Percentiles rank a stretch among this genome's conserved stretches.
Evolutionary conservation across 2,329 filamentous ascomycete species (phyloP).

Genomic region (Trichoderma lentiforme): DNA sequence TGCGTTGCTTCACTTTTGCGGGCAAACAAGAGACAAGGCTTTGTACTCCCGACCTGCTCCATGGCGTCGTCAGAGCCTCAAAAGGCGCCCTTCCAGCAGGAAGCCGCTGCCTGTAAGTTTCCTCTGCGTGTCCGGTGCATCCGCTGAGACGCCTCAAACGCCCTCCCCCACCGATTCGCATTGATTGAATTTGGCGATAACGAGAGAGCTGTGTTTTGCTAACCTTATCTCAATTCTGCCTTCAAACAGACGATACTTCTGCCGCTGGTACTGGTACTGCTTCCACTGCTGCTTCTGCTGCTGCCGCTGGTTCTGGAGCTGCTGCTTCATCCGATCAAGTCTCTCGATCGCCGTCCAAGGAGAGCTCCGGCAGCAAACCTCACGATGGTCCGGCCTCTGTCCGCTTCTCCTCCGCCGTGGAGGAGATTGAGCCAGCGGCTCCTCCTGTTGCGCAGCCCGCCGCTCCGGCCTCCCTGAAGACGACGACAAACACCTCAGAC

Average conservation of each 20-base stretch:
- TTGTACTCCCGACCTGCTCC: not conserved
- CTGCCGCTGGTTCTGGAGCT: not conserved
- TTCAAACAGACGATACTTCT: not conserved
- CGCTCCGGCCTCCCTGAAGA: slow-evolving; percentile 22
- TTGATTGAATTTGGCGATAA: not conserved
- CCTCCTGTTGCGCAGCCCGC: slow-evolving; percentile 40
- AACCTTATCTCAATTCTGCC: not conserved
- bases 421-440: slow-evolving; percentile 55
- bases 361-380: slow-evolving; percentile 22
- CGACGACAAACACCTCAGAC: slow-evolving; percentile 19
- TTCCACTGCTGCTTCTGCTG: not conserved
- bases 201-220: not conserved
- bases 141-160: not conserved
- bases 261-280: not conserved
- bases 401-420: slow-evolving; percentile 67
- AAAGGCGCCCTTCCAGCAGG: slow-evolving; percentile 16
- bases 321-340: not conserved
- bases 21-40: not conserved
- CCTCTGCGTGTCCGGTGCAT: slow-evolving; percentile 1
- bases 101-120: slow-evolving; percentile 21
- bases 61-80: slow-evolving; percentile 21
- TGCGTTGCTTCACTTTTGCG: not conserved
- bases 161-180: not conserved
- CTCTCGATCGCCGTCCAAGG: not conserved
- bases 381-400: slow-evolving; percentile 48